Evolutionary conservation across 768 basidiomycete species (phyloP).

Genomic region (Glaciozyma martinii): DNA sequence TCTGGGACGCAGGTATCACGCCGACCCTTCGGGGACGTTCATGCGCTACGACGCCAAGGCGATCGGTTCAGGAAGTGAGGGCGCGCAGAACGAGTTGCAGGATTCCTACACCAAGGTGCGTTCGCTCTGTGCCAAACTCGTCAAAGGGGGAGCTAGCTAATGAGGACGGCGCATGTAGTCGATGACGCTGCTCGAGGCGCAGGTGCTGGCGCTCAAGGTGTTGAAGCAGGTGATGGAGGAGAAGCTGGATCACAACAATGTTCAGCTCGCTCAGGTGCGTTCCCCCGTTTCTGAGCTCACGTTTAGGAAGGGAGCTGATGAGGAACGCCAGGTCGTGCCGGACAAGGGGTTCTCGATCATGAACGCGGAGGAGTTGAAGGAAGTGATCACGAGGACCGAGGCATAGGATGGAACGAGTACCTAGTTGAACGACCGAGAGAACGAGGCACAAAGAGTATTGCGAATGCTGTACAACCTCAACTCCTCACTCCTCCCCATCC

Average conservation of each 20-base stretch:
- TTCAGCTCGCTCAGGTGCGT: slow-evolving; percentile 81
- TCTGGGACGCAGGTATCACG: slow-evolving; percentile 65
- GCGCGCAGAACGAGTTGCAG: slow-evolving; percentile 91
- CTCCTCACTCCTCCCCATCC: too few relatives aligned
- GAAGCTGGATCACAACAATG: slow-evolving; percentile 96
- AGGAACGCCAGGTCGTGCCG: slow-evolving; percentile 58
- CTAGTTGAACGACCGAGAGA: too few relatives aligned
- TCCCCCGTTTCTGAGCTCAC: neutral
- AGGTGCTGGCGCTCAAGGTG: slow-evolving; percentile 72
- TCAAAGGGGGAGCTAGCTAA: neutral
- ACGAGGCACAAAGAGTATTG: too few relatives aligned
- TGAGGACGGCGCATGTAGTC: slow-evolving; percentile 47
- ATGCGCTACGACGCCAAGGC: slow-evolving; percentile 96
- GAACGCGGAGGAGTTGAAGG: slow-evolving; percentile 67
- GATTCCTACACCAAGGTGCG: slow-evolving; percentile 90
- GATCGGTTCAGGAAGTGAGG: slow-evolving; percentile 95
- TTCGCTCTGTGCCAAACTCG: neutral
- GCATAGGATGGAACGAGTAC: neutral
- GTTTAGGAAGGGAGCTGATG: too few relatives aligned
- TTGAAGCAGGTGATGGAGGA: slow-evolving; percentile 99
- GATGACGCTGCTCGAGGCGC: slow-evolving; percentile 84
- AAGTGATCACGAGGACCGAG: slow-evolving; percentile 63
- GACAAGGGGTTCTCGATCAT: slow-evolving; percentile 82
- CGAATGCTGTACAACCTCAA: too few relatives aligned
- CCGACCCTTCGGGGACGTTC: slow-evolving; percentile 96